Evolutionary conservation across 768 basidiomycete genomes (phyloP).

Genomic region (Antrodiella citrinella): DNA sequence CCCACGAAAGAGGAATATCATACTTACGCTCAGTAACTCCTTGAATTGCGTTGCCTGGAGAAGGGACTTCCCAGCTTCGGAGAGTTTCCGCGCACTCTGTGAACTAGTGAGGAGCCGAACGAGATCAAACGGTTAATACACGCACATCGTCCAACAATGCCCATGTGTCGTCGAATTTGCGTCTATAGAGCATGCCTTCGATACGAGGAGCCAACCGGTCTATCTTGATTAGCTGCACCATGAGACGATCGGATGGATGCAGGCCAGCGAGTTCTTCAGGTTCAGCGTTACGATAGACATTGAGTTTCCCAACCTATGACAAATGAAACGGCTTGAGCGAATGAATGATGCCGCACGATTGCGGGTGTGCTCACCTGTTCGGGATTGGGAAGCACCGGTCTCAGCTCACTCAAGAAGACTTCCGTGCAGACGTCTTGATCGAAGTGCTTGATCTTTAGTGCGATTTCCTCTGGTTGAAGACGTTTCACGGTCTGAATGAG

Average conservation of each 20-base stretch:
- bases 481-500: conserved; percentile 82
- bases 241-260: conserved; percentile 92
- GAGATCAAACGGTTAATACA: conserved; percentile 1
- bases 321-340: too few relatives aligned
- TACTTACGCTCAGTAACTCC: conserved; percentile 71
- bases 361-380: too few relatives aligned
- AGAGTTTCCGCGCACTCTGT: conserved; percentile 75
- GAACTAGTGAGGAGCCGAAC: conserved; percentile 1
- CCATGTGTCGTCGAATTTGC: conserved; percentile 82
- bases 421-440: conserved; percentile 83
- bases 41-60: conserved; percentile 83
- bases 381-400: conserved; percentile 82
- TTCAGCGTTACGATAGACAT: conserved; percentile 81
- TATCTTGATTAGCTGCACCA: conserved; percentile 96
- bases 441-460: conserved; percentile 75
- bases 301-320: conserved; percentile 89
- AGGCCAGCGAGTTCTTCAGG: conserved; percentile 78
- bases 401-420: conserved; percentile 82
- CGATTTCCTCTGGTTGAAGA: conserved; percentile 82
- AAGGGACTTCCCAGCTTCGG: conserved; percentile 72
- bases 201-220: conserved; percentile 81
- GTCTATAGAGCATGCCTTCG: conserved; percentile 92
- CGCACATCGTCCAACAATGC: conserved; percentile 72
- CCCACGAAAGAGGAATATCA: conserved; percentile 12
- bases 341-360: too few relatives aligned